Evolutionary conservation across 1,284 basidiomycete genomes (phyloP), one percentile per base, ranked within the genome.

Genomic region (Rhodotorula sp.): DNA sequence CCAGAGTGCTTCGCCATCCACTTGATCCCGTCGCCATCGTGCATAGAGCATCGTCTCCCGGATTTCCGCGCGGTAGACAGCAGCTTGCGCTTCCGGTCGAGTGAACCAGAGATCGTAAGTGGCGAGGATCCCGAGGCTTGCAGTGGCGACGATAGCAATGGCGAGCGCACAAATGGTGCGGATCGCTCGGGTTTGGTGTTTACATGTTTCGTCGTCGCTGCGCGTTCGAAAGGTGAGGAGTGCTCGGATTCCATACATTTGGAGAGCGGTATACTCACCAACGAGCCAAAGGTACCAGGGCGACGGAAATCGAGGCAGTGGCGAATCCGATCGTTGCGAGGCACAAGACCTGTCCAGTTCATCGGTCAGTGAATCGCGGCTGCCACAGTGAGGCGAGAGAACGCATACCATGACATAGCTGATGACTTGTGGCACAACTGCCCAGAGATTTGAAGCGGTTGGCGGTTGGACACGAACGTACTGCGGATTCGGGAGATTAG

Each of bases 91-190:
- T 5, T 49, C 23, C 15, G 28, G 54, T 12, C 54, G 45, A 5
- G 50, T 54, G 1, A 12, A 6, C 19, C n/a, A 60, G n/a, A 67
- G 59, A 50, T 62, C 66, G 31, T 38, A 16, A 16, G 31, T 28
- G 23, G 57, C 59, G 60, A 67, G 54, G 23, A 61, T 34, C 45
- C 47, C 60, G 31, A 67, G 60, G 1, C 47, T 54, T 60, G 62
- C 54, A 15, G 26, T 28, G 47, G 26, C 23, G 16, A 61, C 54
- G 16, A 67, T 60, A 23, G 66, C 38, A 34, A 67, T 12, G n/a
- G 55, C 26, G n/a, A 57, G 47, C 18, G 56, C 47, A 19, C 14
- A 45, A 50, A 60, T 15, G 26, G 38, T 28, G 1, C 23, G 56
- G 43, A 34, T 19, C 12, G 38, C n/a, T 6, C 8, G 58, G 2